phyloP scores from a whole-genome alignment of 2,329 filamentous ascomycete species.

The Aspergillus sp. region DNA sequence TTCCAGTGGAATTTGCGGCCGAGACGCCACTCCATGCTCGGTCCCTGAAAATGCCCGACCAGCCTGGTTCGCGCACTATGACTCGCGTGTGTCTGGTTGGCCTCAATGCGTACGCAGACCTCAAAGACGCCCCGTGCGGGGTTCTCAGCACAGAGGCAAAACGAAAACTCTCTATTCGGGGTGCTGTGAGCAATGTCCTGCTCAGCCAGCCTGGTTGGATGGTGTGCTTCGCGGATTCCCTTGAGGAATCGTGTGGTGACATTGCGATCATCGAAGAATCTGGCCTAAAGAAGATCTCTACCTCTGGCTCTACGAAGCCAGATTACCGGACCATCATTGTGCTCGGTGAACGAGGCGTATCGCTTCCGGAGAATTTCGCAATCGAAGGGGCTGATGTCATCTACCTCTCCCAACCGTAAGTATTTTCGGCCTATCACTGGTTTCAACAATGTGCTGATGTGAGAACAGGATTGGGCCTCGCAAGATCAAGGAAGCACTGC shows the following conservation, averaged over 20 bases:
- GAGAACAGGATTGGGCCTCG: slow-evolving; percentile 24
- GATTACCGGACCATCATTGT: slow-evolving; percentile 21
- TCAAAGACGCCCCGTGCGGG: slow-evolving; percentile 20
- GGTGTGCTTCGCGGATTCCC: slow-evolving; percentile 22
- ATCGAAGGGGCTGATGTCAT: slow-evolving; percentile 18
- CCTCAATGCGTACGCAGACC: slow-evolving; percentile 22
- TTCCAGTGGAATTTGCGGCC: slow-evolving; percentile 19
- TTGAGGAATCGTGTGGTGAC: slow-evolving; percentile 22
- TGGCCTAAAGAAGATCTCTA: slow-evolving; percentile 14
- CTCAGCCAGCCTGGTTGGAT: slow-evolving; percentile 22
- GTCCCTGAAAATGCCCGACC: not conserved
- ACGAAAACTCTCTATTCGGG: slow-evolving; percentile 26
- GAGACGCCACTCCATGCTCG: not conserved
- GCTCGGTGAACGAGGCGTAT: slow-evolving; percentile 13
- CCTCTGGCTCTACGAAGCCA: slow-evolving; percentile 7
- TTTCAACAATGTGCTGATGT: slow-evolving; percentile 9
- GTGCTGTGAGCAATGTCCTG: slow-evolving; percentile 23
- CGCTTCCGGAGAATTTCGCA: slow-evolving; percentile 2
- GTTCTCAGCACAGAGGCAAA: slow-evolving; percentile 25
- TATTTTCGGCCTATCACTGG: not conserved
- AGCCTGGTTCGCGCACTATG: slow-evolving; percentile 1
- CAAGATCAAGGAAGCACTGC: slow-evolving; percentile 21
- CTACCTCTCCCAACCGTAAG: slow-evolving; percentile 27
- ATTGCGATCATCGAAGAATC: slow-evolving; percentile 28
- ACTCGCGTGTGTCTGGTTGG: slow-evolving; percentile 26